Base-by-base conservation (phyloP, 257 asterid species). In the Solanum pinnatisectum region DNA sequence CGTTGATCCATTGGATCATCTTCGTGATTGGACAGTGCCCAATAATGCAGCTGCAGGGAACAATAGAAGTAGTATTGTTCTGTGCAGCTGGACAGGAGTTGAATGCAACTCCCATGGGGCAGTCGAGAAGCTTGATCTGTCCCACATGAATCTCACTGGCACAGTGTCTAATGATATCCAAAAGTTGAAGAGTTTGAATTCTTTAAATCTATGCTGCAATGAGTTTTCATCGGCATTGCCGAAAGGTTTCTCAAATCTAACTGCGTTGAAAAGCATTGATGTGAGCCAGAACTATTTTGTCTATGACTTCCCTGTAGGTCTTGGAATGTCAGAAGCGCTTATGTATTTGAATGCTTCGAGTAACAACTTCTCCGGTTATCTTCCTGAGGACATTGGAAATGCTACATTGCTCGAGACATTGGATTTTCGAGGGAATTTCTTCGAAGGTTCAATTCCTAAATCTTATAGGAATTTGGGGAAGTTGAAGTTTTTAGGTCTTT, bases 361-460 rank as follows among this genome's bases (percentile, higher is more conserved):
- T 84, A 95, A 95, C 88, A 95, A 93, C 89, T 95, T 95, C 86
- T 91, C 95, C 1, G 97, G 98, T 27, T 46, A 72, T 70, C 92
- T 95, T 71, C 97, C 98, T 5, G 96, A 90, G 35, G 95, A 93
- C 89, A 89, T 96, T 25, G 93, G 92, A 5, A 92, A 94, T 65
- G 93, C 94, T 0, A 89, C 92, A 44, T 36, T 60, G 39, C 94
- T 96, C 0, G 97, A 94, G 90, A 92, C 87, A 86, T 89, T 95
- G 37, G 98, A 95, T 91, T 91, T 95, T n/a, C 85, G 98, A 37
- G 98, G 98, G 77, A 95, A 95, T 87, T 95, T 92, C 88, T 94
- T 95, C 15, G 91, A 92, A 86, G 98, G 95, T 12, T 89, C 95
- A 2, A 93, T 95, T 88, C 98, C 98, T 0, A 89, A 36, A 60